Conservation (phyloP, 805 yeast species). For the Candida awuae region DNA sequence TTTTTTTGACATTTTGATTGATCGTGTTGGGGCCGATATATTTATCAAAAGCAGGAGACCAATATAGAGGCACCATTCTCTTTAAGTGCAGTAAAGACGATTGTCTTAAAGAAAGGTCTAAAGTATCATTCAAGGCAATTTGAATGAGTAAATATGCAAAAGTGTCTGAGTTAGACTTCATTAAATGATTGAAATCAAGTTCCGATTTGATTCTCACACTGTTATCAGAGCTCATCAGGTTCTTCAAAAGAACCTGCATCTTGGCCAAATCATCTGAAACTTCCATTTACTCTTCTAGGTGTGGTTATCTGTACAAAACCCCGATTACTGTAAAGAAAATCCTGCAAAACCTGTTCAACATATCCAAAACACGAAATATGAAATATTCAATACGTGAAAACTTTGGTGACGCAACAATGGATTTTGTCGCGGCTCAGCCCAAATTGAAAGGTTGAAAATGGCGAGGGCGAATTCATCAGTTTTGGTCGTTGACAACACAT, state of each 20-base stretch:
- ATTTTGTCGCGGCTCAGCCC: too few species aligned
- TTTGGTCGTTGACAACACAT: too few species aligned
- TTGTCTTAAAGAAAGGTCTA: slow-evolving; percentile 41
- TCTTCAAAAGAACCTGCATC: slow-evolving; percentile 14
- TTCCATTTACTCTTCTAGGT: too few species aligned
- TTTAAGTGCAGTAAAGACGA: slow-evolving; percentile 60
- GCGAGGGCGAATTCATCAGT: too few species aligned
- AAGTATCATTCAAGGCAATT: slow-evolving; percentile 29
- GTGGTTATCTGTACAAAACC: too few species aligned
- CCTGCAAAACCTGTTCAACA: too few species aligned
- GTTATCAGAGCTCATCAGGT: slow-evolving; percentile 38
- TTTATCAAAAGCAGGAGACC: slow-evolving; percentile 80
- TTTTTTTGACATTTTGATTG: slow-evolving; percentile 40
- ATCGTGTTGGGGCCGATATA: slow-evolving; percentile 53
- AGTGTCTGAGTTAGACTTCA: slow-evolving; percentile 42
- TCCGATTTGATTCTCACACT: slow-evolving; percentile 46
- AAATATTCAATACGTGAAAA: too few species aligned
- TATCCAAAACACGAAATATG: too few species aligned
- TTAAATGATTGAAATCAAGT: slow-evolving; percentile 33
- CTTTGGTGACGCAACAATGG: too few species aligned
- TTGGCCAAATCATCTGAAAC: too few species aligned
- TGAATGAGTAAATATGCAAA: slow-evolving; percentile 36
- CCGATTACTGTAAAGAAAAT: too few species aligned
- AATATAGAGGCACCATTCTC: slow-evolving; percentile 57
- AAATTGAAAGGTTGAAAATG: too few species aligned